Percentiles rank a stretch among this genome's conserved stretches.
Evolutionary conservation across 2,329 filamentous ascomycete genomes (phyloP).

Genomic region (Graphilbum ipis-grandicollis): DNA sequence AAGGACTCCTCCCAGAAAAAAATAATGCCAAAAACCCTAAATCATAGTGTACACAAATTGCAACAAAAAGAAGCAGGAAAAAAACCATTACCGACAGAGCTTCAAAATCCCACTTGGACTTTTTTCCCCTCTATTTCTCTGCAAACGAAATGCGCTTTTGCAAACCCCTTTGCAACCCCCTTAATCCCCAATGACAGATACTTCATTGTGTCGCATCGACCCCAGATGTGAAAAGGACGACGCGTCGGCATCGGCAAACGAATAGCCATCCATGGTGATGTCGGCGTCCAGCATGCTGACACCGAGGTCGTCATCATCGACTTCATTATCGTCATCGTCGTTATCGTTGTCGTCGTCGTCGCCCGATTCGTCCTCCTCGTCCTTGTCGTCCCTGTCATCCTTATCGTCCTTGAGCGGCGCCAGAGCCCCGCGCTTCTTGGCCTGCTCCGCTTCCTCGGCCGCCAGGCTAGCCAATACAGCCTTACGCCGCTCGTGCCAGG

Average conservation of each 20-base stretch:
- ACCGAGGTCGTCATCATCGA: slow-evolving; percentile 1
- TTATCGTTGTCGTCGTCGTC: neutral
- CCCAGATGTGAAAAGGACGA: slow-evolving; percentile 6
- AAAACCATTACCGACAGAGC: too few relatives aligned
- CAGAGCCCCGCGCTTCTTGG: too few relatives aligned
- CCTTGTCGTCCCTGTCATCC: neutral
- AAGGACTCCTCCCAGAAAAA: too few relatives aligned
- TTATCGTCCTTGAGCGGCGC: slow-evolving; percentile 1
- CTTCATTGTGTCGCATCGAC: slow-evolving; percentile 7
- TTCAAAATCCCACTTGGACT: too few relatives aligned
- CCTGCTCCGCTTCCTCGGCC: slow-evolving; percentile 23
- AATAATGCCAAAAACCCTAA: too few relatives aligned
- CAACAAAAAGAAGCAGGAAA: too few relatives aligned
- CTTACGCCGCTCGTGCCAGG: slow-evolving; percentile 42
- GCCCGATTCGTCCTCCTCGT: neutral
- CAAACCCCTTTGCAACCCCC: too few relatives aligned
- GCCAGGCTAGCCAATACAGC: slow-evolving; percentile 34
- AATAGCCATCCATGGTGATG: slow-evolving; percentile 7
- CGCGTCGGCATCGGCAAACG: slow-evolving; percentile 8
- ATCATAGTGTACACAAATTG: too few relatives aligned
- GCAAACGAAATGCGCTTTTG: too few relatives aligned
- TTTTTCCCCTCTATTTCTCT: too few relatives aligned
- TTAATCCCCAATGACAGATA: slow-evolving; percentile 2
- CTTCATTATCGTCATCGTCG: neutral
- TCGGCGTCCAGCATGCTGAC: slow-evolving; percentile 6